phyloP scores from a whole-genome alignment of 2,329 filamentous ascomycete species.

The Didymella exigua region DNA sequence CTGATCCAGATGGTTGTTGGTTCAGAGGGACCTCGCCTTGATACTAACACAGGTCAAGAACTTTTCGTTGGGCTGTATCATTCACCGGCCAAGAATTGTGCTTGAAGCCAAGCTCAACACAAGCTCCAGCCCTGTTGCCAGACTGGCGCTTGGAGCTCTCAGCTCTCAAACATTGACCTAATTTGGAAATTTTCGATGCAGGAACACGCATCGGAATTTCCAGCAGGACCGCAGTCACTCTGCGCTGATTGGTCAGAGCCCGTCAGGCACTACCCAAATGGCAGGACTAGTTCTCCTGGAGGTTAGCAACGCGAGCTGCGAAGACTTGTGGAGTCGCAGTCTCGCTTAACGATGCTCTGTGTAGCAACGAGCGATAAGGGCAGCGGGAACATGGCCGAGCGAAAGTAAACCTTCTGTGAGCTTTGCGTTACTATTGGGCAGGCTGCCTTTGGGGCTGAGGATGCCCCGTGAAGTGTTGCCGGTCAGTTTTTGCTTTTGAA shows the following conservation, averaged over 20 bases:
- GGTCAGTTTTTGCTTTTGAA: neutral
- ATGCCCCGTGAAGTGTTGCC: neutral
- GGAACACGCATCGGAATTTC: constrained; percentile 4
- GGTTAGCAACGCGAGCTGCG: constrained; percentile 16
- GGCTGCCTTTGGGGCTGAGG: neutral
- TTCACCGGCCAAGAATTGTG: neutral
- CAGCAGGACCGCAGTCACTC: neutral
- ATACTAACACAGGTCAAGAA: neutral
- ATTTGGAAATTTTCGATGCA: neutral
- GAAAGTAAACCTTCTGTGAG: neutral
- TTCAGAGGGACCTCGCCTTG: neutral
- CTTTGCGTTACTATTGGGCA: neutral
- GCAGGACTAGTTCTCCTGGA: neutral
- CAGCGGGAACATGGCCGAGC: neutral
- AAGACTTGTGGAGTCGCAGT: neutral
- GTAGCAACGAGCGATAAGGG: neutral
- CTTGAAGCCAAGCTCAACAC: neutral
- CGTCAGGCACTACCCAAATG: neutral
- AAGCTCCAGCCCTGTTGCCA: neutral
- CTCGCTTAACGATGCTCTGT: constrained; percentile 1
- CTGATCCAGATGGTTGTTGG: too few species aligned
- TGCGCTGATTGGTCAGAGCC: constrained; percentile 1
- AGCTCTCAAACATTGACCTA: neutral
- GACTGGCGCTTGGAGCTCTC: neutral
- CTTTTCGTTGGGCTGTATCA: neutral